phyloP scores from a whole-genome alignment of 169 alveolate species.

The Plasmodium cynomolgi region DNA sequence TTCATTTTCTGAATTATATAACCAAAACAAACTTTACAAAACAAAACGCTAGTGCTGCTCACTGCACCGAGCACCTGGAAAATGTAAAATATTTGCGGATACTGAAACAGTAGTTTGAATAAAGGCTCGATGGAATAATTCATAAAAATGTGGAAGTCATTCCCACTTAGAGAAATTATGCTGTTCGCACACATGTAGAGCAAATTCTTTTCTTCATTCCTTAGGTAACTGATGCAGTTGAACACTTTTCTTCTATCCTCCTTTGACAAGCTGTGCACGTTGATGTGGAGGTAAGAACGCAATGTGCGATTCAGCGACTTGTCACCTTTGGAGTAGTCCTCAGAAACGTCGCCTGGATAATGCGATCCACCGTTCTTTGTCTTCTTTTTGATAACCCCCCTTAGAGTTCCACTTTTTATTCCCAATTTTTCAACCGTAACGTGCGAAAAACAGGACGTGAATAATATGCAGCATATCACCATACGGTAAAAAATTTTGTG shows the following conservation, averaged over 20 bases:
- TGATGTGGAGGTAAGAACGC: neutral
- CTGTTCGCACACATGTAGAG: slow-evolving; percentile 52
- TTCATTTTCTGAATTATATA: slow-evolving; percentile 39
- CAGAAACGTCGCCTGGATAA: neutral
- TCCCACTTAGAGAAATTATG: slow-evolving; percentile 20
- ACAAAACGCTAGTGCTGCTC: slow-evolving; percentile 35
- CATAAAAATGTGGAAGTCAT: slow-evolving; percentile 43
- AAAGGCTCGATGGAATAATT: slow-evolving; percentile 51
- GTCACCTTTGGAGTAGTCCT: neutral
- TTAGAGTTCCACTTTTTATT: neutral
- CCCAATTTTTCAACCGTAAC: neutral
- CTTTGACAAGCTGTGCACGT: slow-evolving; percentile 1
- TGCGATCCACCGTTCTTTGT: neutral
- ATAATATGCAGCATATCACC: slow-evolving; percentile 55
- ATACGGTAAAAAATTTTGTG: slow-evolving; percentile 54
- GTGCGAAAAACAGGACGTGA: slow-evolving; percentile 22
- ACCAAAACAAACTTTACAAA: slow-evolving; percentile 53
- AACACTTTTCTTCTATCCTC: slow-evolving; percentile 14
- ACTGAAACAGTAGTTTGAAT: slow-evolving; percentile 62
- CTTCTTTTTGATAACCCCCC: neutral
- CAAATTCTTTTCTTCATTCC: slow-evolving; percentile 47
- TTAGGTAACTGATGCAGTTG: slow-evolving; percentile 9
- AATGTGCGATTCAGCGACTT: neutral
- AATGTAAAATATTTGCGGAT: slow-evolving; percentile 59
- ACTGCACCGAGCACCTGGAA: slow-evolving; percentile 61